These are phyloP conservation scores for Eucalyptus urophylla DNA, from an alignment of 345 rosid species.

Conservation along the genomic window DNA sequence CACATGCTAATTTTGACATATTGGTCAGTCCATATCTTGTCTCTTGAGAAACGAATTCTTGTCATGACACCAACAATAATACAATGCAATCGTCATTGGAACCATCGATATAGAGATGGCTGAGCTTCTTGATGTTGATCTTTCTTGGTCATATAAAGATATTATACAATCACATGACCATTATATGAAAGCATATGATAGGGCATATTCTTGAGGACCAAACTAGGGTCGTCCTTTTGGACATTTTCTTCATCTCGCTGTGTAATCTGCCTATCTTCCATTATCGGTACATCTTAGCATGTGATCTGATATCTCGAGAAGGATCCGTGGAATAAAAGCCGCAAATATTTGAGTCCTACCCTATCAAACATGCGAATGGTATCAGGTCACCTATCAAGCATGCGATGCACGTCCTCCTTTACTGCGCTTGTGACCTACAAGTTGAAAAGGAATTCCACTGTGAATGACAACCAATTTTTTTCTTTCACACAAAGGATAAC, in stretches of 20 bases:
- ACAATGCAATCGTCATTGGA: neutral
- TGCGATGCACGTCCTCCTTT: no score
- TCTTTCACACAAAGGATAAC: neutral
- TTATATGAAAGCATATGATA: neutral
- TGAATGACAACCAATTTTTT: neutral
- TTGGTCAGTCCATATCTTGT: neutral
- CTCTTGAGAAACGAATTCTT: neutral
- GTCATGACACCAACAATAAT: neutral
- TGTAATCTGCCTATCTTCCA: no score
- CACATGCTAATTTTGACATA: neutral
- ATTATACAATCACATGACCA: neutral
- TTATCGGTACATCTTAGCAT: no score
- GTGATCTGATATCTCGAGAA: neutral
- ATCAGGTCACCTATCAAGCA: no score
- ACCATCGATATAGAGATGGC: neutral
- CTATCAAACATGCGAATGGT: no score
- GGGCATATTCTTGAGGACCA: neutral
- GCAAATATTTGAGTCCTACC: neutral
- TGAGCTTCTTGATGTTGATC: neutral
- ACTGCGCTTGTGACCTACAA: neutral
- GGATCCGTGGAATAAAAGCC: neutral
- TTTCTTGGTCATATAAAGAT: neutral
- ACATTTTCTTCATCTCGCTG: no score
- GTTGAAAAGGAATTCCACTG: neutral
- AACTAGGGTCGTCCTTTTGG: neutral